Evolutionary conservation across 1,284 basidiomycete genomes (phyloP), one percentile per base, ranked within the genome.

Genomic region (Ganoderma resinaceum): DNA sequence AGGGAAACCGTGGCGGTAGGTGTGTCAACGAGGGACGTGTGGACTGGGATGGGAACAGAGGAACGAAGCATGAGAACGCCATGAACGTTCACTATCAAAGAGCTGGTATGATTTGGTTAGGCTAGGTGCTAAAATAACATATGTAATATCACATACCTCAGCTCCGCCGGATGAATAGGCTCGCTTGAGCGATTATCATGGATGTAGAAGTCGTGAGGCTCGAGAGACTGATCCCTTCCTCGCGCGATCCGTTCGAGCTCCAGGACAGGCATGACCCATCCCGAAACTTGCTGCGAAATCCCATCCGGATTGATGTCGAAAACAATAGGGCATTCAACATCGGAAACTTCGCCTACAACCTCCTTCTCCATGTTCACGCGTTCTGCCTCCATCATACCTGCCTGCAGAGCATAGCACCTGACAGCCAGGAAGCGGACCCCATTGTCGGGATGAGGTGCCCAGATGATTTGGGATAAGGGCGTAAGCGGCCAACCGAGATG

Each of bases 331-430:
- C 91, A 93, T 38, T 93, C 89, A 2, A 84, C 82, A 4, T 80
- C 82, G 33, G 83, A 86, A 1, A 80, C 76, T 55, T 87, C 84
- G 9, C 93, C 93, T 4, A 96, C 79, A 11, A 88, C 78, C 61
- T 86, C 79, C 46, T 79, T 79, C 77, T 95, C 93, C 73, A 94
- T 78, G 66, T 86, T 86, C 42, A 88, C 85, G 35, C 94, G 85
- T 70, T 92, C 90, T 0, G 80, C 84, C 79, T 97, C 95, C 46
- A 88, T 87, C 90, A 96, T 94, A 1, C 89, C 86, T 62, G 85
- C 86, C 74, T 95, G 91, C 63, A 91, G 78, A 0, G 92, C 86
- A 77, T 95, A 93, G 73, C 93, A 93, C 29, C 89, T 86, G 53
- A 96, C 89, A 8, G 95, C 90, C 23, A 97, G 82, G 43, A 93